Evolutionary conservation across 495 filamentous ascomycete species (phyloP).

Genomic region (Annulohypoxylon bovei): DNA sequence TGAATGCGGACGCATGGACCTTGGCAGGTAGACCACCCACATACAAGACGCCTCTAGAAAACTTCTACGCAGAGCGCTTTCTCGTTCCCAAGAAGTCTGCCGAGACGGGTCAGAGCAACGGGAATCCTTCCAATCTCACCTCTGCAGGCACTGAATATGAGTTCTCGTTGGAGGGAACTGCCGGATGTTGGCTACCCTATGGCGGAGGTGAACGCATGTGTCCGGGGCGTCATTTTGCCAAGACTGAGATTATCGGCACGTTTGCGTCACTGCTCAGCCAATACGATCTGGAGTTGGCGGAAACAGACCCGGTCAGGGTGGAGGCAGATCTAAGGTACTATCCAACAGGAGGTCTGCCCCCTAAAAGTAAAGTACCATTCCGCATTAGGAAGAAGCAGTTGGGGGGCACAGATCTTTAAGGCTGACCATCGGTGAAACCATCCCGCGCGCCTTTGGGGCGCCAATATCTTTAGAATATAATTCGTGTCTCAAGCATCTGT

Average conservation of each 20-base stretch:
- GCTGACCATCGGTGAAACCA: no score
- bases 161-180: slow-evolving; percentile 44
- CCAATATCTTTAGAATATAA: no score
- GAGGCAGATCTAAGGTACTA: slow-evolving; percentile 34
- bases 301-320: background rate
- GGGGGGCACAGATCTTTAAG: no score
- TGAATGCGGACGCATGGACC: slow-evolving; percentile 2
- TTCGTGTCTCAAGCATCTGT: no score
- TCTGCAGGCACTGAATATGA: background rate
- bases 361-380: slow-evolving; percentile 3
- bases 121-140: background rate
- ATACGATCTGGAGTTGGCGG: slow-evolving; percentile 46
- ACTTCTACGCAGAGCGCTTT: slow-evolving; percentile 33
- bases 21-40: slow-evolving; percentile 4
- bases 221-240: slow-evolving; percentile 50
- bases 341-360: slow-evolving; percentile 42
- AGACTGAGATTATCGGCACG: slow-evolving; percentile 42
- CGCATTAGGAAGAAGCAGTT: background rate
- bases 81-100: background rate
- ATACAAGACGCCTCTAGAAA: slow-evolving; percentile 23
- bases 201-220: slow-evolving; percentile 48
- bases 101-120: background rate
- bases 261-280: slow-evolving; percentile 40
- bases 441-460: no score
- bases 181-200: slow-evolving; percentile 47